phyloP scores from a whole-genome alignment of 169 alveolate species.

The Plasmodium billcollinsi region DNA sequence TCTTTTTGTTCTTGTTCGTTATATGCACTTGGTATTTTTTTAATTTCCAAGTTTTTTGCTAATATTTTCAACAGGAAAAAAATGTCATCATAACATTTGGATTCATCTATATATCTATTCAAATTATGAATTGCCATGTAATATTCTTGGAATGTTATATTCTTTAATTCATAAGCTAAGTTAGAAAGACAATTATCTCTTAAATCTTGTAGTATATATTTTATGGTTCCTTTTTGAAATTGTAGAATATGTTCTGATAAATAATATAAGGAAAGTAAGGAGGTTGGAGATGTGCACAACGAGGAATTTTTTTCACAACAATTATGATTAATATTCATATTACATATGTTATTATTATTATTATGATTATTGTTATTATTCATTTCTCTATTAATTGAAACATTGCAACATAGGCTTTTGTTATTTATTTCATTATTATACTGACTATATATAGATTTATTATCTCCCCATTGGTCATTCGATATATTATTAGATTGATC shows the following conservation, averaged over 20 bases:
- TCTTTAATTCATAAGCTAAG: constrained; percentile 50
- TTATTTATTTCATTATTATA: too few species aligned
- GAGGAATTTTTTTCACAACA: constrained; percentile 36
- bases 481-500: too few species aligned
- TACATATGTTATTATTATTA: too few species aligned
- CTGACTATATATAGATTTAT: too few species aligned
- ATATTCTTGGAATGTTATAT: constrained; percentile 74
- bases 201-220: constrained; percentile 74
- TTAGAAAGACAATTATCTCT: constrained; percentile 74
- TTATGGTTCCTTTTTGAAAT: constrained; percentile 78
- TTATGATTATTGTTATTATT: too few species aligned
- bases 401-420: too few species aligned
- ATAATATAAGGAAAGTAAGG: constrained; percentile 32
- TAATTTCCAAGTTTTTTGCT: constrained; percentile 64
- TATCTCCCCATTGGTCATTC: too few species aligned
- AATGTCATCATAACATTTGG: constrained; percentile 76
- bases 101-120: constrained; percentile 74
- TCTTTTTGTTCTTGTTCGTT: constrained; percentile 73
- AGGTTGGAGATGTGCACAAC: neutral
- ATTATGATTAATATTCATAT: neutral
- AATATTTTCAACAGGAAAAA: constrained; percentile 73
- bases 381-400: too few species aligned
- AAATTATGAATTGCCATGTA: constrained; percentile 74
- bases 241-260: constrained; percentile 71
- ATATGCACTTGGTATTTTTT: constrained; percentile 77